A percentile compares a stretch with the other conserved stretches of the same genome.
phyloP scores from a whole-genome alignment of 805 yeast species.

The Ogataea methanolica region DNA sequence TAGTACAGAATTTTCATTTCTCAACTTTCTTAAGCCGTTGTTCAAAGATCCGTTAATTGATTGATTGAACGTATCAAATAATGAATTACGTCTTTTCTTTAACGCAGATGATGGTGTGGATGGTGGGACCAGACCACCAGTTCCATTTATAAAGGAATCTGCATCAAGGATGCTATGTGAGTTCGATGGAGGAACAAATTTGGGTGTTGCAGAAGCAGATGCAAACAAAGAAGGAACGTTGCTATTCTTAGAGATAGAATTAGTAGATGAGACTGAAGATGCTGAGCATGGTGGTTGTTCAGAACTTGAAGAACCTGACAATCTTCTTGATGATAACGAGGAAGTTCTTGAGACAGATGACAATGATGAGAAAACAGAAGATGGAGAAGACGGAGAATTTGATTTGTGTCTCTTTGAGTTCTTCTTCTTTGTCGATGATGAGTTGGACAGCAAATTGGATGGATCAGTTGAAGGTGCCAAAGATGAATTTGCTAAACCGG shows the following conservation, averaged over 20 bases:
- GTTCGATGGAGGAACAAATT: neutral
- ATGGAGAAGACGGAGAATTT: slow-evolving; percentile 24
- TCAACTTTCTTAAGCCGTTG: slow-evolving; percentile 23
- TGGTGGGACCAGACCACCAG: neutral
- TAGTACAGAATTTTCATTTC: slow-evolving; percentile 7
- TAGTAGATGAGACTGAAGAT: slow-evolving; percentile 4
- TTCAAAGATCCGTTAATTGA: slow-evolving; percentile 22
- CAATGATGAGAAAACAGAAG: slow-evolving; percentile 24
- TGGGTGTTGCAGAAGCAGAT: slow-evolving; percentile 11
- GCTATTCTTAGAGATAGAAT: neutral
- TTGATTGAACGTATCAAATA: slow-evolving; percentile 25
- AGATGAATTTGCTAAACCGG: neutral
- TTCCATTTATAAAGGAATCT: slow-evolving; percentile 1
- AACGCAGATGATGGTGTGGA: slow-evolving; percentile 4
- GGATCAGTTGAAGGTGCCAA: slow-evolving; percentile 12
- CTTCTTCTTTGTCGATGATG: slow-evolving; percentile 9
- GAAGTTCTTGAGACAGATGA: slow-evolving; percentile 24
- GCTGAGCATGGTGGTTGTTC: slow-evolving; percentile 4
- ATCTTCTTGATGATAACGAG: slow-evolving; percentile 25
- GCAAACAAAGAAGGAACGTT: slow-evolving; percentile 26
- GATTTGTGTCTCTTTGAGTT: slow-evolving; percentile 18
- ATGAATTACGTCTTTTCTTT: slow-evolving; percentile 17
- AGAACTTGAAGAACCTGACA: slow-evolving; percentile 21
- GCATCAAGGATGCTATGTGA: slow-evolving; percentile 5
- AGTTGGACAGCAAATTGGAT: neutral